Evolutionary conservation across 176 grass and related monocot species (phyloP).

Genomic region (Luzula sylvatica): DNA sequence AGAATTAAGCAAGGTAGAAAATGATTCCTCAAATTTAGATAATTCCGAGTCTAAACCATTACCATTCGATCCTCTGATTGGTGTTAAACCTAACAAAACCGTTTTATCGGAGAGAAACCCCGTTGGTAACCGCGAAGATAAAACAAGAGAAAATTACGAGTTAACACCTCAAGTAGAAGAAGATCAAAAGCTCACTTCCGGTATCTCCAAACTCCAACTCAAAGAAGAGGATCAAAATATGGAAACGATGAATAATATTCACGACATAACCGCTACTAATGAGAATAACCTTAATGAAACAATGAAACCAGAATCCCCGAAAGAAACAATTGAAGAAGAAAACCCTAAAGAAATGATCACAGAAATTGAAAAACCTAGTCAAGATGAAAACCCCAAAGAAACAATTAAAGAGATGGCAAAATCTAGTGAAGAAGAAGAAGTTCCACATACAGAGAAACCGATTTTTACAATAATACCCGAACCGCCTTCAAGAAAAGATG

Average conservation of each 20-base stretch:
- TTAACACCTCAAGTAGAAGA: neutral
- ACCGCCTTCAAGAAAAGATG: no score
- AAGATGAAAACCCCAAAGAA: constrained; percentile 11
- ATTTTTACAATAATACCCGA: no score
- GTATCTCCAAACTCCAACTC: neutral
- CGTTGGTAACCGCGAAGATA: neutral
- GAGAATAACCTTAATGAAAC: neutral
- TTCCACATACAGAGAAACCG: no score
- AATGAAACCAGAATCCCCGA: neutral
- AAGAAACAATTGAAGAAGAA: neutral
- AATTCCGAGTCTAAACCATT: constrained; percentile 7
- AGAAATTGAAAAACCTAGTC: neutral
- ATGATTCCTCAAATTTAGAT: neutral
- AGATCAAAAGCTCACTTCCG: neutral
- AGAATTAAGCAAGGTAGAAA: neutral
- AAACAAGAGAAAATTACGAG: neutral
- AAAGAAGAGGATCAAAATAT: constrained; percentile 6
- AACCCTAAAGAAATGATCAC: constrained; percentile 9
- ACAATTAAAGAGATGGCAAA: constrained; percentile 10
- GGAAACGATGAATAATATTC: neutral
- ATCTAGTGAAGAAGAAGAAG: neutral
- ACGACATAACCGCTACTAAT: neutral
- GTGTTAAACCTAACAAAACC: neutral
- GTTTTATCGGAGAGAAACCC: neutral
- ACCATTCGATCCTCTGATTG: constrained; percentile 10